phyloP scores from a whole-genome alignment of 2,329 filamentous ascomycete species.

The Arthrobotrys megalospora region DNA sequence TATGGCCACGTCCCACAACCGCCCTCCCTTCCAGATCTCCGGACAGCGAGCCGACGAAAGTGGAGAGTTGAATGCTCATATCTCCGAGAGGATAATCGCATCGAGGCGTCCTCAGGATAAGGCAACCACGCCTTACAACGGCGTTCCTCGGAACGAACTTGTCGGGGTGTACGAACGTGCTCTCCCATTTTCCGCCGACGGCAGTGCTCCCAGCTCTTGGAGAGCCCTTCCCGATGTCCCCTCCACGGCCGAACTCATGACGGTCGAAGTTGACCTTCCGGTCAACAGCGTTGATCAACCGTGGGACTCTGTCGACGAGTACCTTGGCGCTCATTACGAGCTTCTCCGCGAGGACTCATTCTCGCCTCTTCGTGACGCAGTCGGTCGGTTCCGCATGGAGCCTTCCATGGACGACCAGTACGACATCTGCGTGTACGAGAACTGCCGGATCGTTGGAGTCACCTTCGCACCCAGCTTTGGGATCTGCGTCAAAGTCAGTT shows the following conservation, averaged over 20 bases:
- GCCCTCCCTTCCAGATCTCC: constrained; percentile 28
- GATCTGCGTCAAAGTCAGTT: constrained; percentile 72
- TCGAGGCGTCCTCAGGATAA: constrained; percentile 44
- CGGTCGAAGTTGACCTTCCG: constrained; percentile 67
- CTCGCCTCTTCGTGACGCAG: constrained; percentile 77
- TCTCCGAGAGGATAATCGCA: constrained; percentile 51
- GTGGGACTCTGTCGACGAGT: constrained; percentile 76
- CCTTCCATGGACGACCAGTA: constrained; percentile 74
- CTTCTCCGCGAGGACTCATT: constrained; percentile 82
- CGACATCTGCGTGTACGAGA: constrained; percentile 77
- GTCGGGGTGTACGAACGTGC: constrained; percentile 61
- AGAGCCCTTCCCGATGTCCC: constrained; percentile 73
- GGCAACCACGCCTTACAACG: not conserved
- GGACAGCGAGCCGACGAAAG: not conserved
- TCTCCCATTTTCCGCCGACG: constrained; percentile 42
- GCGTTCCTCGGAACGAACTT: constrained; percentile 33
- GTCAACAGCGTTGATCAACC: constrained; percentile 73
- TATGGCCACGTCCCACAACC: constrained; percentile 3
- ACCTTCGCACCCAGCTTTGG: constrained; percentile 70
- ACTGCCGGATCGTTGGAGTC: constrained; percentile 74
- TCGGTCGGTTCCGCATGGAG: constrained; percentile 72
- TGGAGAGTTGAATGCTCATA: constrained; percentile 58
- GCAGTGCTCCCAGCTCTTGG: constrained; percentile 64
- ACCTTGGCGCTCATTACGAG: constrained; percentile 81
- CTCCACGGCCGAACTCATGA: constrained; percentile 71